Base-by-base conservation (phyloP, 495 filamentous ascomycete genomes). In the Xylaria castorea region DNA sequence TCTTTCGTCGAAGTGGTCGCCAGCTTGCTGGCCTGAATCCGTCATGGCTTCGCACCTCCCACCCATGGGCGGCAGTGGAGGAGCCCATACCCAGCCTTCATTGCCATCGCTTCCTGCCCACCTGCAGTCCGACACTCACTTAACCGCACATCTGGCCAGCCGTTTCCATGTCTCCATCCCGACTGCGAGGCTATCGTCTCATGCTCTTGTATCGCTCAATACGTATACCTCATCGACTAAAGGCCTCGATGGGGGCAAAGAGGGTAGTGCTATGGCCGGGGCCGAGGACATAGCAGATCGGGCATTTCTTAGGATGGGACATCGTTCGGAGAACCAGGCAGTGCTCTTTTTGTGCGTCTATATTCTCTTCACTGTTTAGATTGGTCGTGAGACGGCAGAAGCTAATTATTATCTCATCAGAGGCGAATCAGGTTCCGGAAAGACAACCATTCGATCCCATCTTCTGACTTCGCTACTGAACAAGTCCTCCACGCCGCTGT, bases 121-220 rank as follows among this genome's bases (percentile, higher is more conserved):
- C 86, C 87, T 95, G 40, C 96, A 98, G 83, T 97, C 95, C 68
- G 96, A 98, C 82, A 98, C 95, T 53, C 93, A 97, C 80, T 84
- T 98, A 74, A 99, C 96, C 3, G 93, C 95, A 40, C 96, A 99
- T 82, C 88, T 99, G 34, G 96, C 96, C 66, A 97, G 94, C 81
- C 93, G 96, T 44, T 99, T 97, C 79, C 96, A 99, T 85, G 90
- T 95, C 25, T 90, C 91, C 50, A 81, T 97, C 48, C 95, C 96
- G 20, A 95, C 93, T 0, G 92, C 96, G 68, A 89, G 89, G 69
- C 89, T 99, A 50, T 97, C 94, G 1, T 97, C 94, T 0, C 94
- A 97, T 78, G 96, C 94, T 32, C 86, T 97, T 67, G 90, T 99
- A 74, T 90, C 92, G 57, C 82, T 98, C 42, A 99, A 99, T 84